These are phyloP conservation scores for Hura crepitans DNA, from an alignment of 441 rosid species.

Conservation along the genomic window DNA sequence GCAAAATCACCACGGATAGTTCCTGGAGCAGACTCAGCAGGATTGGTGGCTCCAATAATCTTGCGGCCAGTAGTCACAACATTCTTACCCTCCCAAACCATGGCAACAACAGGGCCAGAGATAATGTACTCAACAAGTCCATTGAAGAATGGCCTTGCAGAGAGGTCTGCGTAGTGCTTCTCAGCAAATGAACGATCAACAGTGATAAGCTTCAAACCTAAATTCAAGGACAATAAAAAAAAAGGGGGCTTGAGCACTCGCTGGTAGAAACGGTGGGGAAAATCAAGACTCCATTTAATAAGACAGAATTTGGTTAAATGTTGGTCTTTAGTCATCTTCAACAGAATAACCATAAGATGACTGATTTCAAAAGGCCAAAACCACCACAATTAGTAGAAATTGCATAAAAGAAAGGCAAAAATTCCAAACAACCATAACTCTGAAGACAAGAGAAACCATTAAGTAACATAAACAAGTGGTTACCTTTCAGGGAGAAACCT, in stretches of 20 bases:
- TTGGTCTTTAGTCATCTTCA: too few relatives aligned
- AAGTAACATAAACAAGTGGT: not conserved
- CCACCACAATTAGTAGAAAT: not conserved
- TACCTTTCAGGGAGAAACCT: constrained; percentile 84
- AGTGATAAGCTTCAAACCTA: constrained; percentile 63
- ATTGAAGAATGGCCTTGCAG: constrained; percentile 72
- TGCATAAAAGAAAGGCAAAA: not conserved
- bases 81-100: constrained; percentile 94
- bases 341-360: too few relatives aligned
- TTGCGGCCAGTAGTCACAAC: constrained; percentile 74
- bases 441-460: not conserved
- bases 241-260: too few relatives aligned
- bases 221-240: not conserved
- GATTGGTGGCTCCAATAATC: constrained; percentile 94
- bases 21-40: constrained; percentile 84
- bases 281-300: not conserved
- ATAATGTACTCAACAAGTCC: constrained; percentile 86
- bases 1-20: constrained; percentile 93
- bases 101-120: constrained; percentile 90
- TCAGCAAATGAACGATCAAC: constrained; percentile 77
- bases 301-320: not conserved
- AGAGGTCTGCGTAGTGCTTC: constrained; percentile 71
- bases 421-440: not conserved
- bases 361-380: not conserved
- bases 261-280: not conserved